Conservation (phyloP, 768 basidiomycete species). For the Steccherinum ochraceum region DNA sequence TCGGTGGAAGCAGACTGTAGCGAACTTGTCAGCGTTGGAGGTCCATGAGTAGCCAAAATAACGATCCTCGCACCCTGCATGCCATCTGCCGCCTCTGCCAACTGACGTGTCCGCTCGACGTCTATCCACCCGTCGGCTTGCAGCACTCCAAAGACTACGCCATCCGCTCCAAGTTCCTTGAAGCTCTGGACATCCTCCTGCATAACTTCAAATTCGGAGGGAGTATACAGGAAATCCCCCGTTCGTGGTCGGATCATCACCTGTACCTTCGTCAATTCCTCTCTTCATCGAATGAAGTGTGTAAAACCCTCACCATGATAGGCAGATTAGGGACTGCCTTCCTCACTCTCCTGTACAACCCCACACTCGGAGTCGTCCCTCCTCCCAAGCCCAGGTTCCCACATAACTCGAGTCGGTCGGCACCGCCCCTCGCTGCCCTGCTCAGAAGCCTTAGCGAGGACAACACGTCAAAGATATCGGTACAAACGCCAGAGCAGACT, state of each 20-base stretch:
- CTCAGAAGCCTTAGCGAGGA: constrained; percentile 3
- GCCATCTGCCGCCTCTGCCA: constrained; percentile 52
- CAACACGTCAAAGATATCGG: background rate
- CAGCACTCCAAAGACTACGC: constrained; percentile 65
- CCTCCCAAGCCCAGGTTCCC: constrained; percentile 66
- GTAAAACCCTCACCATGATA: constrained; percentile 54
- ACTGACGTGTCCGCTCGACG: constrained; percentile 44
- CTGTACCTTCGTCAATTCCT: too few relatives aligned
- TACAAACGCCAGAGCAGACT: constrained; percentile 61
- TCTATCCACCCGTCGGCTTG: constrained; percentile 53
- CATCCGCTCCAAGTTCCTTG: constrained; percentile 49
- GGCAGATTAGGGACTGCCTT: constrained; percentile 42
- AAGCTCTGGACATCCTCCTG: constrained; percentile 61
- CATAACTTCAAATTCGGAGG: constrained; percentile 66
- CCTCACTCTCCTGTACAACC: constrained; percentile 56
- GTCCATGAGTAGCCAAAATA: background rate
- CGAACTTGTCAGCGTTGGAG: background rate
- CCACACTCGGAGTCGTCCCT: constrained; percentile 78
- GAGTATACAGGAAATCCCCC: constrained; percentile 74
- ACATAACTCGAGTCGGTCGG: constrained; percentile 74
- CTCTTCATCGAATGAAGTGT: too few relatives aligned
- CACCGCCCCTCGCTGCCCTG: constrained; percentile 68
- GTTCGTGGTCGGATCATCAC: constrained; percentile 75
- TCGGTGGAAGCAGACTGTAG: constrained; percentile 12
- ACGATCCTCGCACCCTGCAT: constrained; percentile 51